These are phyloP conservation scores for Carex myosuroides DNA, from an alignment of 176 grass and related monocot genomes.

Conservation along the genomic window DNA sequence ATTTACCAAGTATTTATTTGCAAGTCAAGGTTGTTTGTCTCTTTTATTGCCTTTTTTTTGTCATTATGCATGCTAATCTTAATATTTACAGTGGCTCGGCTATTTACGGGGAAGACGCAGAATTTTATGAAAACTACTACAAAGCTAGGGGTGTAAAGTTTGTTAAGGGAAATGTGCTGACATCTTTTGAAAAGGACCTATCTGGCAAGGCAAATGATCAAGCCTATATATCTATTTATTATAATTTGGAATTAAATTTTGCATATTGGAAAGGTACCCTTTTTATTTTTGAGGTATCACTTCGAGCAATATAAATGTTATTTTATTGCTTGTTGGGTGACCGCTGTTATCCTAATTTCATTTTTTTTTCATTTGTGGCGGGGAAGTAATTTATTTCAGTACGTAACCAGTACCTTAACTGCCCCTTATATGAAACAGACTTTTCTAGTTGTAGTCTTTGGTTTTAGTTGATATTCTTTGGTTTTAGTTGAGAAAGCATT, in stretches of 20 bases:
- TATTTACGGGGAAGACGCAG: slow-evolving; percentile 82
- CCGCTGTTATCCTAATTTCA: slow-evolving; percentile 60
- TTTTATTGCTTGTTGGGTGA: slow-evolving; percentile 45
- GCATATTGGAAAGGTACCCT: background rate
- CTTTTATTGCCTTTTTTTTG: background rate
- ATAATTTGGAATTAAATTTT: background rate
- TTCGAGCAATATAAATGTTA: background rate
- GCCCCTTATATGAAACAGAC: no score
- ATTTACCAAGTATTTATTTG: no score
- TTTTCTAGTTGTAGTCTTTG: no score
- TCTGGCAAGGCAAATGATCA: slow-evolving; percentile 47
- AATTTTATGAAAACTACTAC: slow-evolving; percentile 88
- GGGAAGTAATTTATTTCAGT: no score
- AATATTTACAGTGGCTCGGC: slow-evolving; percentile 54
- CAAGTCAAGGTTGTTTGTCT: background rate
- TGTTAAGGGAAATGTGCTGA: slow-evolving; percentile 75
- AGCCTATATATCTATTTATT: background rate
- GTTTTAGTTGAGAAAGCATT: no score
- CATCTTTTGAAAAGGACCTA: slow-evolving; percentile 67
- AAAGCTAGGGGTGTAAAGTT: slow-evolving; percentile 70
- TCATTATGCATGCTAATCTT: background rate
- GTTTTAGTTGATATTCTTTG: no score
- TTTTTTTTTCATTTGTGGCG: no score
- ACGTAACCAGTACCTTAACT: no score
- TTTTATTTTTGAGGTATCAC: background rate